These are phyloP conservation scores for Platismatia glauca DNA, from an alignment of 495 filamentous ascomycete genomes.

Conservation along the genomic window DNA sequence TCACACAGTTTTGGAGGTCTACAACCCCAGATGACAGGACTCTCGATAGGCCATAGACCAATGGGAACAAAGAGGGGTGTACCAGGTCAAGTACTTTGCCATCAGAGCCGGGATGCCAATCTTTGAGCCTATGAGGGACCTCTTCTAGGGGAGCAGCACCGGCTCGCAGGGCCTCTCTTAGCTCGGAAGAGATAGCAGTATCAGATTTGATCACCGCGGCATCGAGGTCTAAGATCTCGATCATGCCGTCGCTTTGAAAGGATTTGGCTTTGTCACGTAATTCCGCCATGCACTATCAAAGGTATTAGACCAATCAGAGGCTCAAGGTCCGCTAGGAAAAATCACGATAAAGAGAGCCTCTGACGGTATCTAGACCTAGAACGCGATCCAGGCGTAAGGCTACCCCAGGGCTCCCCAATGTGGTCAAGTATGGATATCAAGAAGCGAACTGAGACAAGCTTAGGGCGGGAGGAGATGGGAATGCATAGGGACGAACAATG, in stretches of 20 bases:
- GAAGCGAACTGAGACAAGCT: not conserved
- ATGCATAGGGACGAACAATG: not conserved
- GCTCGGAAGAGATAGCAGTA: slow-evolving; percentile 25
- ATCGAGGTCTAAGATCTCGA: slow-evolving; percentile 28
- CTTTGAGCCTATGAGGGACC: slow-evolving; percentile 38
- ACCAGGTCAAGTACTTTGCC: slow-evolving; percentile 50
- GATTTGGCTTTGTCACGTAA: slow-evolving; percentile 37
- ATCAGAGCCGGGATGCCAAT: slow-evolving; percentile 51
- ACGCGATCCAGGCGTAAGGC: not conserved
- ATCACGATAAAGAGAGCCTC: not conserved
- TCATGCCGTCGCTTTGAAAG: slow-evolving; percentile 27
- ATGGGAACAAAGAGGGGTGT: slow-evolving; percentile 52
- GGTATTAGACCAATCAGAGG: not conserved
- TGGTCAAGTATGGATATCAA: not conserved
- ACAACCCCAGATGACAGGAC: slow-evolving; percentile 35
- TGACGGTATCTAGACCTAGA: not conserved
- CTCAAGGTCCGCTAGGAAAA: not conserved
- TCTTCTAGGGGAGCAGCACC: slow-evolving; percentile 35
- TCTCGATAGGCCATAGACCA: slow-evolving; percentile 45
- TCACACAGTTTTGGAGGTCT: slow-evolving; percentile 35
- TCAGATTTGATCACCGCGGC: slow-evolving; percentile 34
- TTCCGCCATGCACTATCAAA: slow-evolving; percentile 38
- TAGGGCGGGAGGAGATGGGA: too few species aligned
- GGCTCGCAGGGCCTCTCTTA: slow-evolving; percentile 25
- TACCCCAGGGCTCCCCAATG: not conserved